Evolutionary conservation across 2,329 filamentous ascomycete species (phyloP).

Genomic region (Fusarium verticillioides): DNA sequence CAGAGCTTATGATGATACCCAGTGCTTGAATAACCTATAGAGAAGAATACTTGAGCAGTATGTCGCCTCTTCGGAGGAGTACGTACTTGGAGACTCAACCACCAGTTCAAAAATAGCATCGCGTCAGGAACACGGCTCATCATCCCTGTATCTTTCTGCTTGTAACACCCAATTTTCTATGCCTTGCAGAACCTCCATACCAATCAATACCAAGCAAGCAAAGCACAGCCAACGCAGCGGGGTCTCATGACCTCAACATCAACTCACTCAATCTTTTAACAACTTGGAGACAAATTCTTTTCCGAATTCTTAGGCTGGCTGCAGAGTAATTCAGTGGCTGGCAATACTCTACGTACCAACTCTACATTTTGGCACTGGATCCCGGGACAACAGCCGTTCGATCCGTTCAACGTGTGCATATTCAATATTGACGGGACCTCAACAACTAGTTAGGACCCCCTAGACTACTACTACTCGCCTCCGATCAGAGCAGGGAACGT

Average conservation of each 20-base stretch:
- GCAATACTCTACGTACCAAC: neutral
- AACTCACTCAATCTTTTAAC: neutral
- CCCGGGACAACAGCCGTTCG: neutral
- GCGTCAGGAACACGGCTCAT: slow-evolving; percentile 15
- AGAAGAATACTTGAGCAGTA: neutral
- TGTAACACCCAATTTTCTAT: slow-evolving; percentile 19
- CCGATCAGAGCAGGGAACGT: slow-evolving; percentile 30
- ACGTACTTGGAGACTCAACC: neutral
- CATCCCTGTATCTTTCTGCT: slow-evolving; percentile 12
- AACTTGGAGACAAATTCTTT: neutral
- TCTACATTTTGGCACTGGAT: neutral
- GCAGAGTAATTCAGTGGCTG: neutral
- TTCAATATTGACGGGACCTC: slow-evolving; percentile 8
- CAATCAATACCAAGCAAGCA: slow-evolving; percentile 1
- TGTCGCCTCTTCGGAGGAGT: neutral
- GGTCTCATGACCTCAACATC: slow-evolving; percentile 7
- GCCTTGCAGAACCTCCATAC: slow-evolving; percentile 2
- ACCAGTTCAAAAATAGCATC: slow-evolving; percentile 34
- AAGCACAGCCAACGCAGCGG: slow-evolving; percentile 19
- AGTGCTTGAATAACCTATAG: neutral
- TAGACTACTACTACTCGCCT: neutral
- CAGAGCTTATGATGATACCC: no score
- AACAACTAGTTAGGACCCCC: slow-evolving; percentile 3
- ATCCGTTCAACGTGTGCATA: slow-evolving; percentile 2
- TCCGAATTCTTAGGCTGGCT: no score